These are phyloP conservation scores for Raphanus hybrid DNA, from an alignment of 441 rosid species.

Conservation along the genomic window DNA sequence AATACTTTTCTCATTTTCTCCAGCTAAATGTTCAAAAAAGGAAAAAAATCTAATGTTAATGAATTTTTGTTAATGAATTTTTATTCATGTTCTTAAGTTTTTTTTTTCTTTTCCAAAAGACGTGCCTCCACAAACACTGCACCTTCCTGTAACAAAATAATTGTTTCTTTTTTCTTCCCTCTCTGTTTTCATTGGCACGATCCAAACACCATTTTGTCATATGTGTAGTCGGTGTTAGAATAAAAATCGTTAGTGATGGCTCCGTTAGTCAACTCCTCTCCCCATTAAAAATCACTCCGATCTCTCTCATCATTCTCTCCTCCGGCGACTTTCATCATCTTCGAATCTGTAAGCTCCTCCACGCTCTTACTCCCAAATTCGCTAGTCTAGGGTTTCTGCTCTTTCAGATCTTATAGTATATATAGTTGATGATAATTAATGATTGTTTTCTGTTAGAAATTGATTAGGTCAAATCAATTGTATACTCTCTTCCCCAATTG, in stretches of 20 bases:
- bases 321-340: background rate
- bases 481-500: background rate
- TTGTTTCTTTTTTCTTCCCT: background rate
- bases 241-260: slow-evolving; percentile 26
- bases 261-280: background rate
- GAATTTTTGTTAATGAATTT: background rate
- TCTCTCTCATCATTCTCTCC: background rate
- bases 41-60: background rate
- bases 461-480: background rate
- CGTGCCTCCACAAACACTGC: slow-evolving; percentile 18
- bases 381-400: background rate
- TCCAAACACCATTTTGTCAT: slow-evolving; percentile 26
- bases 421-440: background rate
- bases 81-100: background rate
- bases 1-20: background rate
- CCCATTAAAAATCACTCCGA: background rate
- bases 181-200: slow-evolving; percentile 27
- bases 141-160: background rate
- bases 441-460: background rate
- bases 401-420: background rate
- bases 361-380: background rate
- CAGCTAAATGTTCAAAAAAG: background rate
- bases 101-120: background rate
- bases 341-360: background rate
- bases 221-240: background rate